These are phyloP conservation scores for Dioszegia crocea DNA, from an alignment of 768 basidiomycete genomes.

Conservation along the genomic window DNA sequence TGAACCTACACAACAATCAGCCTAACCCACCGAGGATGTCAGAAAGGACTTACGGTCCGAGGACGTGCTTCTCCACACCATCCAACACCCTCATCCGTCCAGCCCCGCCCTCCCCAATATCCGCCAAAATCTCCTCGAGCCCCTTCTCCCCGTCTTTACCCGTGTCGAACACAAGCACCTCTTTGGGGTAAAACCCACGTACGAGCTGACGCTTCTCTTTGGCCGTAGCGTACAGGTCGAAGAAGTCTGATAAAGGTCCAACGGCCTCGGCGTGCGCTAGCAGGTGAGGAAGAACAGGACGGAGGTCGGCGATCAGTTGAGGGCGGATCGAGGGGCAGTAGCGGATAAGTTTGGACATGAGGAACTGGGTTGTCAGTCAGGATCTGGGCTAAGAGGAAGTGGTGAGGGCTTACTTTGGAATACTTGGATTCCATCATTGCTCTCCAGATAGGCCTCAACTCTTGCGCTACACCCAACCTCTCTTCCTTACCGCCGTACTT, in stretches of 20 bases:
- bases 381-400: background rate
- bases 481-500: slow-evolving; percentile 73
- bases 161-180: slow-evolving; percentile 64
- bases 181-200: slow-evolving; percentile 86
- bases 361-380: slow-evolving; percentile 29
- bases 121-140: slow-evolving; percentile 64
- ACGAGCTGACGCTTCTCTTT: slow-evolving; percentile 76
- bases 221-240: slow-evolving; percentile 78
- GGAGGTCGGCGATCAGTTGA: slow-evolving; percentile 73
- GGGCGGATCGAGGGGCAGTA: slow-evolving; percentile 65
- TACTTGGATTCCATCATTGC: slow-evolving; percentile 81
- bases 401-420: slow-evolving; percentile 60
- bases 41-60: slow-evolving; percentile 64
- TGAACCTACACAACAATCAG: slow-evolving; percentile 76
- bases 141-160: slow-evolving; percentile 25
- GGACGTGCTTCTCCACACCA: slow-evolving; percentile 68
- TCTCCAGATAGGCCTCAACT: slow-evolving; percentile 74
- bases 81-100: slow-evolving; percentile 63
- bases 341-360: slow-evolving; percentile 47
- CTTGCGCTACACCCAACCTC: slow-evolving; percentile 72
- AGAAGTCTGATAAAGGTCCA: slow-evolving; percentile 77
- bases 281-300: slow-evolving; percentile 67
- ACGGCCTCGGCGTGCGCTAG: slow-evolving; percentile 81
- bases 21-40: no score
- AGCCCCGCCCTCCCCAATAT: slow-evolving; percentile 56